A percentile compares a stretch with the other conserved stretches of the same genome.
These are phyloP conservation scores for Lathyrus oleraceus DNA, from an alignment of 306 rosid genomes.

Conservation along the genomic window DNA sequence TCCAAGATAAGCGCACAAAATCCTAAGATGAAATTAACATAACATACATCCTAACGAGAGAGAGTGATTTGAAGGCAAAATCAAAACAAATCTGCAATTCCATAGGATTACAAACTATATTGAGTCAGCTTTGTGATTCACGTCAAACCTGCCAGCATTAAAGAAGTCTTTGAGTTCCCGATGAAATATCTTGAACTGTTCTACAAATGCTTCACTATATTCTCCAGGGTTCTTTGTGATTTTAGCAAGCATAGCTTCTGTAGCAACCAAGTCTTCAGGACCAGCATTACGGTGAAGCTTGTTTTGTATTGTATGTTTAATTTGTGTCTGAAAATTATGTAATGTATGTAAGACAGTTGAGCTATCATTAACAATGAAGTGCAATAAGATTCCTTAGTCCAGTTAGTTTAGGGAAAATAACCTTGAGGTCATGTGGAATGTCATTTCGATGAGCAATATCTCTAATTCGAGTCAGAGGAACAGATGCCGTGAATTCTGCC, in stretches of 20 bases:
- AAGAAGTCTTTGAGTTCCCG: conserved; percentile 96
- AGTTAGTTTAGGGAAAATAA: conserved; percentile 35
- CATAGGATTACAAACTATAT: conserved; percentile 13
- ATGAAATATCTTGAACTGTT: conserved; percentile 90
- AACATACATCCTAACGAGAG: conserved; percentile 13
- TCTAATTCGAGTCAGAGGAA: conserved; percentile 92
- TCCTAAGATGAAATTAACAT: conserved; percentile 1
- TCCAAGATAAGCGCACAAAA: conserved; percentile 5
- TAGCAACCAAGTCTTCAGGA: conserved; percentile 95
- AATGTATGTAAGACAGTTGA: conserved; percentile 30
- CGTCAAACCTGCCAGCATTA: conserved; percentile 94
- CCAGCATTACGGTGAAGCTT: conserved; percentile 99
- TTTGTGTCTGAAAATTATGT: conserved; percentile 65
- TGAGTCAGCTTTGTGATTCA: conserved; percentile 17
- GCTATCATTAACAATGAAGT: conserved; percentile 31
- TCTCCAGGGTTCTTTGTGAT: conserved; percentile 81
- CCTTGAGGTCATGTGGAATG: conserved; percentile 97
- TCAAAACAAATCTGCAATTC: conserved; percentile 16
- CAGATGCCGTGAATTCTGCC: conserved; percentile 98
- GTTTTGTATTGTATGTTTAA: conserved; percentile 97
- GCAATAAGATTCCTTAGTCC: conserved; percentile 18
- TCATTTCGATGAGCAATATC: conserved; percentile 98
- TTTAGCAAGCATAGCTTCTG: conserved; percentile 94
- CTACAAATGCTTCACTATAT: conserved; percentile 75
- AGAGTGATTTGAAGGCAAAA: neutral